These are phyloP conservation scores for Yamadazyma jaroonii DNA, from an alignment of 1,139 yeast genomes.

Conservation along the genomic window DNA sequence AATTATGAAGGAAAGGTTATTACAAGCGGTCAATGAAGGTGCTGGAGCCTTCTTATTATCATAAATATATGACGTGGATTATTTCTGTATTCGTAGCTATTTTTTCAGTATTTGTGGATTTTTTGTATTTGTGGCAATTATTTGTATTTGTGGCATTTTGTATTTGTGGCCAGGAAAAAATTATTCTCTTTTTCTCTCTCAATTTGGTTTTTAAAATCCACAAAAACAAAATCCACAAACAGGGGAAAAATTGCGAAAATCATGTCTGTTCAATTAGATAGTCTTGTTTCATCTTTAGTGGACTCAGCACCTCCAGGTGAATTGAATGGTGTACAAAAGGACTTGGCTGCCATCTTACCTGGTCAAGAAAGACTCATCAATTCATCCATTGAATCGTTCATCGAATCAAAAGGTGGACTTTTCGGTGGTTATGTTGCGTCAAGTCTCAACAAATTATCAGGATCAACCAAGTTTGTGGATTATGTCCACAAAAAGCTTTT, in stretches of 20 bases:
- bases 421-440: conserved; percentile 33
- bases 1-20: conserved; percentile 55
- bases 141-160: too few species aligned
- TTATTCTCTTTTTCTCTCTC: too few species aligned
- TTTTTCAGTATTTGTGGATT: background rate
- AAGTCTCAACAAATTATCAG: conserved; percentile 28
- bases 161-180: too few species aligned
- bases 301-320: conserved; percentile 44
- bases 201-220: background rate
- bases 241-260: too few species aligned
- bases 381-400: conserved; percentile 27
- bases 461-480: conserved; percentile 39
- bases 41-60: conserved; percentile 86
- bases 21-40: conserved; percentile 81
- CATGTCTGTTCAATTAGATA: conserved; percentile 5
- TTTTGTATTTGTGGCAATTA: too few species aligned
- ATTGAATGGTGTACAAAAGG: conserved; percentile 27
- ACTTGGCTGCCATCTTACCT: conserved; percentile 23
- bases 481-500: conserved; percentile 47
- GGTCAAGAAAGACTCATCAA: conserved; percentile 22
- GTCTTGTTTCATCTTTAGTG: conserved; percentile 33
- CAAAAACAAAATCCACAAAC: background rate
- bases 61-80: conserved; percentile 20
- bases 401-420: conserved; percentile 28
- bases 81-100: too few species aligned